Evolutionary conservation across 495 filamentous ascomycete genomes (phyloP).

Genomic region (Penicillium waksmanii): DNA sequence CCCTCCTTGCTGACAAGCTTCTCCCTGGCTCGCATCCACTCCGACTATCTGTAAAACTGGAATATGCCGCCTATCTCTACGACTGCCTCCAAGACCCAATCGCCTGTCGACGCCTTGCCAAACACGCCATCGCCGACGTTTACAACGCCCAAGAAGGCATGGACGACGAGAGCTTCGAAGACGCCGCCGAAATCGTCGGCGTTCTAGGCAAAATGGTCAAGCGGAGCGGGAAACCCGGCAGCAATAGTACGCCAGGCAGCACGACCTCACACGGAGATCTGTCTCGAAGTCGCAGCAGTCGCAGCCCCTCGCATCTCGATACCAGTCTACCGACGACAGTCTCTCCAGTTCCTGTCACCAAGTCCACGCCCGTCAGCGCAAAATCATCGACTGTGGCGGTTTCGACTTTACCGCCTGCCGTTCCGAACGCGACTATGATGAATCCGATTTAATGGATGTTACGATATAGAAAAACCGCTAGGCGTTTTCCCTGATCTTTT

Average conservation of each 20-base stretch:
- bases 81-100: constrained; percentile 86
- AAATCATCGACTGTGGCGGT: constrained; percentile 6
- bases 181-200: constrained; percentile 74
- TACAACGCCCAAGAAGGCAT: constrained; percentile 90
- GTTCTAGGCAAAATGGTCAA: constrained; percentile 79
- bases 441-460: constrained; percentile 43
- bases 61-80: constrained; percentile 93
- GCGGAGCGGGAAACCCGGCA: constrained; percentile 53
- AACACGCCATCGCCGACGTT: constrained; percentile 83
- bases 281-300: constrained; percentile 41
- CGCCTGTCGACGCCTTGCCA: constrained; percentile 73
- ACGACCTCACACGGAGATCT: constrained; percentile 31
- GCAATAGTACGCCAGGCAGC: constrained; percentile 32
- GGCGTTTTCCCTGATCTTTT: constrained; percentile 1
- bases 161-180: constrained; percentile 85
- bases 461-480: constrained; percentile 20
- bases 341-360: constrained; percentile 30
- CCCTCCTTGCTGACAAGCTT: constrained; percentile 69
- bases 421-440: constrained; percentile 44
- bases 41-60: constrained; percentile 86
- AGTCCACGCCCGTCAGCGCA: constrained; percentile 21
- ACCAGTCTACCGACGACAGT: constrained; percentile 30
- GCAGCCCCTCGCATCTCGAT: constrained; percentile 32
- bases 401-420: constrained; percentile 26
- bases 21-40: constrained; percentile 89